Conservation (phyloP, 1,284 basidiomycete genomes). For the Puccinia coronata region DNA sequence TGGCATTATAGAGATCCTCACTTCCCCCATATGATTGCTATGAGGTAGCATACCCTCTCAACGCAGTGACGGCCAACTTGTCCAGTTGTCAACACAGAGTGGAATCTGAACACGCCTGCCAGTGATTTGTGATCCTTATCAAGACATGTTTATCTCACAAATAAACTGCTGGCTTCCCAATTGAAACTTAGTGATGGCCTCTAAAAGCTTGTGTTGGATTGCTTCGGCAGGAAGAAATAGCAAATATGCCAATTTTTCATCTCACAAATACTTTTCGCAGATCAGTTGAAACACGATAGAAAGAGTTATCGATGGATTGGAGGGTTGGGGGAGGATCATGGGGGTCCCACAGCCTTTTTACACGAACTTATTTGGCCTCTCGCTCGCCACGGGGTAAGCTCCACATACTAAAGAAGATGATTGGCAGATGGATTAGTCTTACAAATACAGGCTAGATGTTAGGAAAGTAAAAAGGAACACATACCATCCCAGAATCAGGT, state of each 20-base stretch:
- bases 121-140: too few species aligned
- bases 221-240: not conserved
- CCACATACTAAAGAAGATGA: conserved; percentile 36
- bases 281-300: not conserved
- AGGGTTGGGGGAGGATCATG: not conserved
- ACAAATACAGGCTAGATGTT: not conserved
- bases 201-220: too few species aligned
- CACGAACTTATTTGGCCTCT: conserved; percentile 32
- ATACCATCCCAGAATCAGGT: conserved; percentile 57
- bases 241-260: not conserved
- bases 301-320: not conserved
- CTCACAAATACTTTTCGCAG: not conserved
- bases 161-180: too few species aligned
- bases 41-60: too few species aligned
- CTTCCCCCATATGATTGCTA: too few species aligned
- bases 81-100: too few species aligned
- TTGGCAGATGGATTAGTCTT: not conserved
- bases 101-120: too few species aligned
- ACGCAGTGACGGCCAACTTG: too few species aligned
- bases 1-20: too few species aligned
- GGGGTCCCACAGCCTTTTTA: too few species aligned
- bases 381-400: conserved; percentile 47
- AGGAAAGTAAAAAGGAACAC: conserved; percentile 56
- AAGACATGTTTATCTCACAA: too few species aligned
- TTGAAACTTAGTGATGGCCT: too few species aligned